Evolutionary conservation across 768 basidiomycete species (phyloP).

Genomic region (Grammothele lineata): DNA sequence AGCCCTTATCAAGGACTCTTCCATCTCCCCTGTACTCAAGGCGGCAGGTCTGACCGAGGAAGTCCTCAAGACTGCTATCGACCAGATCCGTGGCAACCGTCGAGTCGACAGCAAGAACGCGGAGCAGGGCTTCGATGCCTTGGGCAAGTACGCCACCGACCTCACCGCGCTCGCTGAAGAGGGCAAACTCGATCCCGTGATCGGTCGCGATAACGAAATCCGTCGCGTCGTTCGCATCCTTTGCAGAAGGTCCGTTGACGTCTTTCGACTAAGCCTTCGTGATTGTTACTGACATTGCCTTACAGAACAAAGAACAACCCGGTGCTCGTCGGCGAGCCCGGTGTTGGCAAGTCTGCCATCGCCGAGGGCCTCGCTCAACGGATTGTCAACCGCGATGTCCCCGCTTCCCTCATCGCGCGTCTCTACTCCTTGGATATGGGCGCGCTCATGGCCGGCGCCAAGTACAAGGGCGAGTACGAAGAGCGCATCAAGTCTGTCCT

Average conservation of each 20-base stretch:
- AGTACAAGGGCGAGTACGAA: constrained; percentile 96
- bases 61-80: constrained; percentile 68
- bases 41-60: constrained; percentile 71
- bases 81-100: constrained; percentile 78
- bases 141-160: constrained; percentile 85
- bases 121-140: constrained; percentile 90
- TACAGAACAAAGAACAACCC: constrained; percentile 92
- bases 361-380: constrained; percentile 95
- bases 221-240: constrained; percentile 80
- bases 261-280: background rate
- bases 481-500: constrained; percentile 92
- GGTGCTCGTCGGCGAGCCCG: constrained; percentile 92
- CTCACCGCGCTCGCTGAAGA: constrained; percentile 84
- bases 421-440: constrained; percentile 92
- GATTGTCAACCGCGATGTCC: constrained; percentile 91
- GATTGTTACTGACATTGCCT: constrained; percentile 10
- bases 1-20: constrained; percentile 72
- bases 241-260: constrained; percentile 56
- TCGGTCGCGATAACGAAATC: constrained; percentile 91
- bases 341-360: constrained; percentile 94
- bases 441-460: constrained; percentile 88
- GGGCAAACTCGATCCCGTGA: constrained; percentile 94
- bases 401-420: constrained; percentile 64
- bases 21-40: constrained; percentile 66
- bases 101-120: constrained; percentile 83